Percentiles rank a stretch among this genome's conserved stretches.
Conservation (phyloP, 1,139 yeast genomes). For the Debaryomycetaceae sp. region DNA sequence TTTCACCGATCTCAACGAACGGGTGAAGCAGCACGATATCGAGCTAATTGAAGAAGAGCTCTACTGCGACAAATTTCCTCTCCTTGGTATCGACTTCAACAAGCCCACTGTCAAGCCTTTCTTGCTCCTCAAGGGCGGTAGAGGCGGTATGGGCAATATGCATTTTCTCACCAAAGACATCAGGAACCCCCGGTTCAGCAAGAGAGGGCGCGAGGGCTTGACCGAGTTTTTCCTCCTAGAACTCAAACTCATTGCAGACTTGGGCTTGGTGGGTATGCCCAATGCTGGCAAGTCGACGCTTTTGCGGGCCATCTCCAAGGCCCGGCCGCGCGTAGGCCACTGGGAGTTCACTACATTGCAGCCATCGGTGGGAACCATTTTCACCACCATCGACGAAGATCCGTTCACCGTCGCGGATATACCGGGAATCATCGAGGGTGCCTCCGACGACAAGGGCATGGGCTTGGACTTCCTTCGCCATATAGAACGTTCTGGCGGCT, state of each 20-base stretch:
- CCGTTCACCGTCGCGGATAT: conserved; percentile 95
- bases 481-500: conserved; percentile 84
- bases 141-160: conserved; percentile 95
- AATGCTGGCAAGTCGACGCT: conserved; percentile 95
- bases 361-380: conserved; percentile 89
- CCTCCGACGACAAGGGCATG: conserved; percentile 82
- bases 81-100: conserved; percentile 72
- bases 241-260: conserved; percentile 81
- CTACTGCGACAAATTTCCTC: conserved; percentile 65
- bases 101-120: conserved; percentile 64
- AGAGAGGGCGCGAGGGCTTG: conserved; percentile 69
- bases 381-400: conserved; percentile 58
- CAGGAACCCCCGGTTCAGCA: conserved; percentile 86
- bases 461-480: conserved; percentile 91
- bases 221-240: conserved; percentile 73
- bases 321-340: conserved; percentile 89
- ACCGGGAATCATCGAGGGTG: conserved; percentile 92
- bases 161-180: conserved; percentile 81
- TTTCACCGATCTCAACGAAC: conserved; percentile 59
- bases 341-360: conserved; percentile 96
- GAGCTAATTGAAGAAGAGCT: conserved; percentile 61
- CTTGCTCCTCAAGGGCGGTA: conserved; percentile 77
- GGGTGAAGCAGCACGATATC: conserved; percentile 62
- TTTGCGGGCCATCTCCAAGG: conserved; percentile 82
- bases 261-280: conserved; percentile 92